Conservation (phyloP, 768 basidiomycete genomes). For the Dacryopinax spathularia region DNA sequence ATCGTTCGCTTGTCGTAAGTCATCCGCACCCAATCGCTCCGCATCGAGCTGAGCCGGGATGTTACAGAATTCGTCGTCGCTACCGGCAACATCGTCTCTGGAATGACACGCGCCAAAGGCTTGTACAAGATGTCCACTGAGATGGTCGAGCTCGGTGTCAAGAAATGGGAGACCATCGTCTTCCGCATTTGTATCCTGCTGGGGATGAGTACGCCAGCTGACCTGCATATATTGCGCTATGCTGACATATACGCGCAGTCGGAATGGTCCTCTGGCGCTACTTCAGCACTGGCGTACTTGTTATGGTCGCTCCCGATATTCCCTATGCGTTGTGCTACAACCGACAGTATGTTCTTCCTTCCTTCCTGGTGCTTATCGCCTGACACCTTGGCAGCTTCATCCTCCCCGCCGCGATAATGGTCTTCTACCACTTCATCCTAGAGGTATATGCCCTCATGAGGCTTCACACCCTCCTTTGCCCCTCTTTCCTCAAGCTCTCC, state of each 20-base stretch:
- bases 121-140: constrained; percentile 2
- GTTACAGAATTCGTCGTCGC: constrained; percentile 2
- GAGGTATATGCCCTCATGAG: background rate
- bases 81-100: background rate
- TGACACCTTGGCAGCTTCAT: background rate
- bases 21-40: background rate
- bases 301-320: background rate
- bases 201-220: background rate
- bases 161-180: constrained; percentile 1
- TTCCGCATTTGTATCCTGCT: background rate
- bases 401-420: background rate
- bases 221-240: background rate
- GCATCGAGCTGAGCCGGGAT: background rate
- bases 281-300: background rate
- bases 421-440: background rate
- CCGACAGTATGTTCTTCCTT: background rate
- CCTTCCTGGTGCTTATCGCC: background rate
- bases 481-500: background rate
- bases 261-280: background rate
- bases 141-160: background rate
- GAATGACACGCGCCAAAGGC: background rate
- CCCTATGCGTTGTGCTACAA: background rate
- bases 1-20: background rate
- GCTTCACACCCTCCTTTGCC: background rate
- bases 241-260: background rate